Evolutionary conservation across 2,329 filamentous ascomycete species (phyloP).

Genomic region (Hirsutella rhossiliensis): DNA sequence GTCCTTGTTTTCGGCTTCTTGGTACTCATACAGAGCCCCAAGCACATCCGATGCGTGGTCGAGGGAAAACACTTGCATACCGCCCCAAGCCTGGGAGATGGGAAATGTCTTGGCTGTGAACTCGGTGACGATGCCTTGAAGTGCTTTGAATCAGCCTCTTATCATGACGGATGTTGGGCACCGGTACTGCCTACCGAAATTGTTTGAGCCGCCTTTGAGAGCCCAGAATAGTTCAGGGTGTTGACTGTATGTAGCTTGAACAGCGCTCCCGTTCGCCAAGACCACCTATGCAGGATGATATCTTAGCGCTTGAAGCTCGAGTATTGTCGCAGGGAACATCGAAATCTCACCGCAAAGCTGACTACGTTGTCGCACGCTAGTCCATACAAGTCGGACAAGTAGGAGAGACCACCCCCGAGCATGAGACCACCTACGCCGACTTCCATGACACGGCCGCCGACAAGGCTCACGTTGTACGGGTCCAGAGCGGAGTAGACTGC

Average conservation of each 20-base stretch:
- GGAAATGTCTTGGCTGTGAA: background rate
- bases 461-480: background rate
- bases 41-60: background rate
- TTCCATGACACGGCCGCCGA: background rate
- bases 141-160: background rate
- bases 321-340: background rate
- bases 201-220: background rate
- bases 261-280: background rate
- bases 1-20: background rate
- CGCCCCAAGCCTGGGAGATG: background rate
- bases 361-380: background rate
- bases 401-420: background rate
- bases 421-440: background rate
- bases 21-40: background rate
- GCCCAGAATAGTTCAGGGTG: background rate
- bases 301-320: background rate
- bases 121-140: background rate
- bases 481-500: background rate
- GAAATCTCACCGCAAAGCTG: background rate
- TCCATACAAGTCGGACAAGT: background rate
- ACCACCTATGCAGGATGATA: background rate
- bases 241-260: background rate
- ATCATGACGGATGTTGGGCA: background rate
- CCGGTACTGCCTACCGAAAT: background rate
- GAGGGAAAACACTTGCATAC: background rate